A percentile compares a stretch with the other conserved stretches of the same genome.
Evolutionary conservation across 164 flowering plant species (phyloP).

Genomic region (Cinnamomum micranthum): DNA sequence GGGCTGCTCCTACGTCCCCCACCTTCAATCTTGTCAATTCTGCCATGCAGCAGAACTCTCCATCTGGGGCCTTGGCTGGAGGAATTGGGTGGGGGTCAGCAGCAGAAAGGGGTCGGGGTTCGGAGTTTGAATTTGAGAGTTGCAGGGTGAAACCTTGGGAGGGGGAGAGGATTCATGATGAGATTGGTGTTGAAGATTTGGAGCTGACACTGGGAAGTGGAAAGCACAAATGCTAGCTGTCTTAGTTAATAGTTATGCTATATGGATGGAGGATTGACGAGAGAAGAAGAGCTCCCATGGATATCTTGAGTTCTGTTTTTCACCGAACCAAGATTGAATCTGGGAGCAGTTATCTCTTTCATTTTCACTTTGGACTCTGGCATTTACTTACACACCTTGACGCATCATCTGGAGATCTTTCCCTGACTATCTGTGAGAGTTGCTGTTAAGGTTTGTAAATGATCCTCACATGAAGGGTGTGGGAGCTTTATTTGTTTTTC

Average conservation of each 20-base stretch:
- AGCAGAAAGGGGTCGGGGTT: conserved; percentile 12
- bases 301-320: no score
- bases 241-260: not conserved
- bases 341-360: no score
- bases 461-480: conserved; percentile 5
- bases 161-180: conserved; percentile 89
- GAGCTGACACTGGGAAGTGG: conserved; percentile 85
- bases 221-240: conserved; percentile 26
- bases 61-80: conserved; percentile 19
- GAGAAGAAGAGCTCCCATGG: not conserved
- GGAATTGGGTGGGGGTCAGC: conserved; percentile 30
- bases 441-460: not conserved
- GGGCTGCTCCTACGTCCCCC: conserved; percentile 63
- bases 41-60: conserved; percentile 26
- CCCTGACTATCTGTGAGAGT: not conserved
- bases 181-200: conserved; percentile 68
- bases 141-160: conserved; percentile 80
- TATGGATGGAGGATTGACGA: not conserved
- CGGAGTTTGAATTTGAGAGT: conserved; percentile 73
- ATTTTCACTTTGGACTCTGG: no score
- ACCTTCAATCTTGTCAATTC: conserved; percentile 75
- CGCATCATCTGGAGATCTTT: no score
- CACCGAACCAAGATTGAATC: no score
- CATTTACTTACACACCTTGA: no score
- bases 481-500: not conserved